Evolutionary conservation across 495 filamentous ascomycete genomes (phyloP).

Genomic region (Rostrohypoxylon terebratum): DNA sequence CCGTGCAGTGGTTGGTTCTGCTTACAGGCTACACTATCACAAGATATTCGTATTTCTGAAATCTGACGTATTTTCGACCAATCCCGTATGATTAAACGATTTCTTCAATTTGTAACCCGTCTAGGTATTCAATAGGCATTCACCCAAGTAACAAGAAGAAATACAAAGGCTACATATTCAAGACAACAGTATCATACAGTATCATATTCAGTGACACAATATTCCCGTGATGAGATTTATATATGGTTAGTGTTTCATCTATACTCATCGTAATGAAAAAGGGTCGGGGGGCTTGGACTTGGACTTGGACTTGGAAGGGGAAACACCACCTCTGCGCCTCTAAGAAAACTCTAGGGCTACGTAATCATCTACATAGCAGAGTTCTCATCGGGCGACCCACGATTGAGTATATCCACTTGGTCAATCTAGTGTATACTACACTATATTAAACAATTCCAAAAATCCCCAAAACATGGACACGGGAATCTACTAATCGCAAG

Average conservation of each 20-base stretch:
- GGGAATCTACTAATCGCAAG: neutral
- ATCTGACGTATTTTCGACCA: constrained; percentile 16
- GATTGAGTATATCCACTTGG: neutral
- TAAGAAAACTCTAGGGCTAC: neutral
- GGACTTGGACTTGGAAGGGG: too few relatives aligned
- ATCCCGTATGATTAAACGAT: constrained; percentile 5
- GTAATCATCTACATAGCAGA: too few relatives aligned
- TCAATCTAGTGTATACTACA: too few relatives aligned
- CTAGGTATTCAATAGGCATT: neutral
- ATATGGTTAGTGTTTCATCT: neutral
- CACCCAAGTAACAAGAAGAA: neutral
- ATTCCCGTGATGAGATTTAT: neutral
- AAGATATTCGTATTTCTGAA: constrained; percentile 31
- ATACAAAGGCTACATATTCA: neutral
- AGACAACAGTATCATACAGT: neutral
- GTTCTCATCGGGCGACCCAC: constrained; percentile 2
- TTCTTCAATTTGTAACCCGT: constrained; percentile 18
- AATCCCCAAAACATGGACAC: neutral
- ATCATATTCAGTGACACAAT: neutral
- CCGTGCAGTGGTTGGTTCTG: constrained; percentile 18
- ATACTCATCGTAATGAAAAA: neutral
- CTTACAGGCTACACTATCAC: constrained; percentile 9
- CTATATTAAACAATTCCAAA: neutral
- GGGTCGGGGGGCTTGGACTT: neutral
- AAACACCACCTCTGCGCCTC: too few relatives aligned